Percentiles rank a stretch among this genome's conserved stretches.
phyloP scores from a whole-genome alignment of 495 filamentous ascomycete species.

The Neurospora sp. region DNA sequence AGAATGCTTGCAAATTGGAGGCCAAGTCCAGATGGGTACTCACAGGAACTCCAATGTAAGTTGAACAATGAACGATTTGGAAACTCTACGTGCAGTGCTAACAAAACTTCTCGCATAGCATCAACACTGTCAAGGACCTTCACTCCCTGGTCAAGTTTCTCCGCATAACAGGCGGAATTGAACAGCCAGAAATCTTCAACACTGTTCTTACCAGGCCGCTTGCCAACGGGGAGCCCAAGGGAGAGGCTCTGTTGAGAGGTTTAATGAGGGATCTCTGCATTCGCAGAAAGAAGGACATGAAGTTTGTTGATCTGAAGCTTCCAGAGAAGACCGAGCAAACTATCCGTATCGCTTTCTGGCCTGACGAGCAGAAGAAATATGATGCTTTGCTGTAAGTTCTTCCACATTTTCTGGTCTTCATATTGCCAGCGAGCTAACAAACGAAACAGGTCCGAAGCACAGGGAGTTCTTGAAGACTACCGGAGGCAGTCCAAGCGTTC shows the following conservation, averaged over 20 bases:
- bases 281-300: constrained; percentile 81
- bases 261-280: constrained; percentile 79
- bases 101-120: constrained; percentile 17
- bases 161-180: constrained; percentile 64
- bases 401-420: constrained; percentile 17
- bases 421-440: constrained; percentile 9
- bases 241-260: constrained; percentile 58
- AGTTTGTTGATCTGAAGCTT: constrained; percentile 73
- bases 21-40: constrained; percentile 74
- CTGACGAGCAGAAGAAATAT: constrained; percentile 73
- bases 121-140: constrained; percentile 74
- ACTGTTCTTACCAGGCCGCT: constrained; percentile 64
- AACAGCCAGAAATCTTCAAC: constrained; percentile 67
- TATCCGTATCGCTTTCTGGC: constrained; percentile 65
- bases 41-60: constrained; percentile 68
- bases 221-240: constrained; percentile 37
- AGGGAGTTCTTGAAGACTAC: constrained; percentile 56
- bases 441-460: constrained; percentile 53
- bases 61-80: not conserved
- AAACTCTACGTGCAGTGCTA: not conserved
- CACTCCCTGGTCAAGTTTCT: constrained; percentile 76
- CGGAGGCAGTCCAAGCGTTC: constrained; percentile 31
- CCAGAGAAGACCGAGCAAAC: constrained; percentile 72
- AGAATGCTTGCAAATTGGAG: constrained; percentile 55
- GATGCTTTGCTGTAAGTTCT: constrained; percentile 50